A percentile compares a stretch with the other conserved stretches of the same genome.
Conservation (phyloP, 1,284 basidiomycete genomes). For the Cystobasidiaceae sp. region DNA sequence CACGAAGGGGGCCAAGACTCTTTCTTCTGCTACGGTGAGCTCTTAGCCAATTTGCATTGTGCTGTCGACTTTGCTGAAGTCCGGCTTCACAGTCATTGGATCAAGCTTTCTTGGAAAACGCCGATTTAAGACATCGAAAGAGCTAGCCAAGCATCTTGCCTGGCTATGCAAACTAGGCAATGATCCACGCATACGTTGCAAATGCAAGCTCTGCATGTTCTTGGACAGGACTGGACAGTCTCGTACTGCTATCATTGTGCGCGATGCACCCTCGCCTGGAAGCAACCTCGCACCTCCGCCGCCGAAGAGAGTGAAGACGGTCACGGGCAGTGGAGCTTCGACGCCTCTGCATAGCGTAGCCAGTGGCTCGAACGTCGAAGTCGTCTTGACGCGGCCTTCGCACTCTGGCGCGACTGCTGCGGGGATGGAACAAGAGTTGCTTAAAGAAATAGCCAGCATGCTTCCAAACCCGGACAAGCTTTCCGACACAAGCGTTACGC, state of each 20-base stretch:
- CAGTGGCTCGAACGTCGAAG: too few species aligned
- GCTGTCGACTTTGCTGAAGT: background rate
- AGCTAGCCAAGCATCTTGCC: constrained; percentile 16
- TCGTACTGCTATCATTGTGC: constrained; percentile 4
- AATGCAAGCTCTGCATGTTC: constrained; percentile 7
- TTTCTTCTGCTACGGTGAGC: constrained; percentile 7
- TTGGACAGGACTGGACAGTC: background rate
- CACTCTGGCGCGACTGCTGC: too few species aligned
- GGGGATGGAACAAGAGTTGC: too few species aligned
- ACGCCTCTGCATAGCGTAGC: too few species aligned
- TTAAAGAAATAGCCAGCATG: too few species aligned
- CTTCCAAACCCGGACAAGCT: too few species aligned
- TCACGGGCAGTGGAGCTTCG: too few species aligned
- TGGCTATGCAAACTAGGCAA: constrained; percentile 21
- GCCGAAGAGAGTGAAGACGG: background rate
- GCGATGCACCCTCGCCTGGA: background rate
- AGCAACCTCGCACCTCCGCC: background rate
- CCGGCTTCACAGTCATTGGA: constrained; percentile 9
- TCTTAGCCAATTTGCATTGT: background rate
- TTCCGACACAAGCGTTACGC: too few species aligned
- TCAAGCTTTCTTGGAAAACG: constrained; percentile 12
- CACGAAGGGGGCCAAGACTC: background rate
- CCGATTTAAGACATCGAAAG: constrained; percentile 18
- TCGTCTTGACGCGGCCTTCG: too few species aligned
- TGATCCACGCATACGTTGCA: background rate